Evolutionary conservation across 2,329 filamentous ascomycete species (phyloP).

Genomic region (Colletotrichum tanaceti): DNA sequence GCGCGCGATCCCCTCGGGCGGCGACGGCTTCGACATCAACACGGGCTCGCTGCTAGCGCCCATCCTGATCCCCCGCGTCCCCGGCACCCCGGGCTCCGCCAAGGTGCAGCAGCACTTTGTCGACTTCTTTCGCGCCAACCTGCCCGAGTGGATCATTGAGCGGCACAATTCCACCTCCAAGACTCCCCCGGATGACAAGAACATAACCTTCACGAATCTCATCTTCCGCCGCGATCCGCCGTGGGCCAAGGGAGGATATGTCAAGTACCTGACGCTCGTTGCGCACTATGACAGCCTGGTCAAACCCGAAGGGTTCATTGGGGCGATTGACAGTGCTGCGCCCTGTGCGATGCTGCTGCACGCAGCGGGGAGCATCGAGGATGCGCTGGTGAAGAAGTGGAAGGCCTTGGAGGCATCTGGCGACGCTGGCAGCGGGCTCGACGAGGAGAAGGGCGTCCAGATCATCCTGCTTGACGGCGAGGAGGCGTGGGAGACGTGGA

Average conservation of each 20-base stretch:
- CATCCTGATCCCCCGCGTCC: conserved; percentile 87
- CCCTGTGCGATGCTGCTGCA: conserved; percentile 96
- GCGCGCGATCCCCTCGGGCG: conserved; percentile 75
- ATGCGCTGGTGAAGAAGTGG: conserved; percentile 85
- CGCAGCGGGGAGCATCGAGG: conserved; percentile 82
- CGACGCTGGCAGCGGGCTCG: conserved; percentile 65
- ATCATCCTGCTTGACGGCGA: conserved; percentile 93
- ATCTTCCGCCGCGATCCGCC: conserved; percentile 91
- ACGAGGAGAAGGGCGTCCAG: conserved; percentile 85
- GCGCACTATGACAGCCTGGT: conserved; percentile 95
- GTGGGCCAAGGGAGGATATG: conserved; percentile 78
- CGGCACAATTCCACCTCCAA: conserved; percentile 92
- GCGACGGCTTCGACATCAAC: conserved; percentile 81
- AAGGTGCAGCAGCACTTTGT: conserved; percentile 84
- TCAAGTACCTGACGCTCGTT: conserved; percentile 84
- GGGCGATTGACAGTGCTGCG: conserved; percentile 91
- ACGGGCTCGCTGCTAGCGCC: conserved; percentile 82
- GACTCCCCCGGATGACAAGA: conserved; percentile 77
- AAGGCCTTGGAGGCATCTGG: conserved; percentile 73
- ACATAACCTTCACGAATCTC: conserved; percentile 87
- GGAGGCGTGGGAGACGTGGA: conserved; percentile 89
- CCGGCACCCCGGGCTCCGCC: conserved; percentile 81
- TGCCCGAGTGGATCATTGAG: conserved; percentile 83
- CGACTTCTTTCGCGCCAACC: conserved; percentile 78
- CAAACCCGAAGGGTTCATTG: conserved; percentile 85